Base-by-base conservation (phyloP, 139 green algal genomes). In the Picochlorum sp. region DNA sequence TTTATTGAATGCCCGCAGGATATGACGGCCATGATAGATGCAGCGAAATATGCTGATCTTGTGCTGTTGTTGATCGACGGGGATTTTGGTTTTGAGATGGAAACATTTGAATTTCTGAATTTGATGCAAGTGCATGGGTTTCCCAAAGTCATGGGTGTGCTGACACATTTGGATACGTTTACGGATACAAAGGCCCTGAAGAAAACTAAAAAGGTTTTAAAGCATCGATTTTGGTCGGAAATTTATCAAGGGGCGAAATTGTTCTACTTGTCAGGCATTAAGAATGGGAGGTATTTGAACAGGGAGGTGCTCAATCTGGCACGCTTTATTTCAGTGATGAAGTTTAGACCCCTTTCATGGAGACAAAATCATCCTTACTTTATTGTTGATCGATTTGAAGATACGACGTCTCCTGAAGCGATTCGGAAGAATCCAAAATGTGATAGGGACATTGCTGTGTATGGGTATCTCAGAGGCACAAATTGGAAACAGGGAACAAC, bases 61-160 rank as follows among this genome's bases (percentile, higher is more conserved):
- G 94, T 97, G 58, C 81, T 99, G 66, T 86, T 99, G 37, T 61
- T 97, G 66, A 77, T 97, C 0, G 94, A 99, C 62, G 94, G 84
- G 26, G 76, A 66, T 34, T 99, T 96, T 71, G 94, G 94, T 3
- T 97, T 99, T 70, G 94, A 99, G 77, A 98, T 99, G 94, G 94
- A 98, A 71, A 98, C 94, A 3, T 98, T 99, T 70, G 94, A 99
- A 83, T 97, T 98, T 75, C 79, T 98, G 49, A 99, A 98, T 82
- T 69, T 98, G 30, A 85, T 97, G 21, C 92, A 98, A 81, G 77
- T 88, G 49, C 84, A 93, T 74, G 88, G 89, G 18, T 97, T 98
- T 73, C 90, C 92, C 31, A 96, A 96, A 80, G 92, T 99, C 7
- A 97, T 99, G 88, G 94, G 94, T 18, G 94, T 99, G 68, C 75